Conservation (phyloP, 1,284 basidiomycete genomes). For the Microbotryum intermedium region DNA sequence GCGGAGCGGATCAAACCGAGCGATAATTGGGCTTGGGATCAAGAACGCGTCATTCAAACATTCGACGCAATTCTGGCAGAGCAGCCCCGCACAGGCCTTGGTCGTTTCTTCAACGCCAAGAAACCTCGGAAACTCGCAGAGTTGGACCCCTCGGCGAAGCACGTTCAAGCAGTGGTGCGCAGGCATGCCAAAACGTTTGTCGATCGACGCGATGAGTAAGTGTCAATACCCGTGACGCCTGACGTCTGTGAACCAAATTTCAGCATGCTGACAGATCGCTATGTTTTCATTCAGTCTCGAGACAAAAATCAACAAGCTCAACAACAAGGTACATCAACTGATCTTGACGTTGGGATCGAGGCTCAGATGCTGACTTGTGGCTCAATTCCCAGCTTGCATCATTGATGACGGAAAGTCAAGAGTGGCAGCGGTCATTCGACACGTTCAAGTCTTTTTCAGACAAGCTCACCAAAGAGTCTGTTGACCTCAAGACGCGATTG, state of each 20-base stretch:
- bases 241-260: too few relatives aligned
- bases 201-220: too few relatives aligned
- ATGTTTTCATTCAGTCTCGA: conserved; percentile 3
- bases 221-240: too few relatives aligned
- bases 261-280: too few relatives aligned
- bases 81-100: conserved; percentile 1
- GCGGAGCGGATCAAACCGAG: conserved; percentile 24
- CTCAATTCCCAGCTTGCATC: neutral
- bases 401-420: conserved; percentile 12
- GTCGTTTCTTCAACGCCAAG: conserved; percentile 12
- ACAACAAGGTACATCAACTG: neutral
- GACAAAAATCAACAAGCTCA: neutral
- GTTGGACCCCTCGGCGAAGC: conserved; percentile 20
- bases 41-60: conserved; percentile 9
- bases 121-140: conserved; percentile 17
- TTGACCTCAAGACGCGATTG: conserved; percentile 25
- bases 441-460: conserved; percentile 24
- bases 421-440: conserved; percentile 13
- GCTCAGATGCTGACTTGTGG: too few relatives aligned
- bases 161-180: conserved; percentile 29
- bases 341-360: too few relatives aligned
- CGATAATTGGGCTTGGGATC: conserved; percentile 22
- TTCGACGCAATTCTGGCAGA: conserved; percentile 23
- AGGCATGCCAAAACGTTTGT: conserved; percentile 8
- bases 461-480: conserved; percentile 25